Conservation (phyloP, 202 grass and related monocot species). For the Dendrocalamus latiflorus region DNA sequence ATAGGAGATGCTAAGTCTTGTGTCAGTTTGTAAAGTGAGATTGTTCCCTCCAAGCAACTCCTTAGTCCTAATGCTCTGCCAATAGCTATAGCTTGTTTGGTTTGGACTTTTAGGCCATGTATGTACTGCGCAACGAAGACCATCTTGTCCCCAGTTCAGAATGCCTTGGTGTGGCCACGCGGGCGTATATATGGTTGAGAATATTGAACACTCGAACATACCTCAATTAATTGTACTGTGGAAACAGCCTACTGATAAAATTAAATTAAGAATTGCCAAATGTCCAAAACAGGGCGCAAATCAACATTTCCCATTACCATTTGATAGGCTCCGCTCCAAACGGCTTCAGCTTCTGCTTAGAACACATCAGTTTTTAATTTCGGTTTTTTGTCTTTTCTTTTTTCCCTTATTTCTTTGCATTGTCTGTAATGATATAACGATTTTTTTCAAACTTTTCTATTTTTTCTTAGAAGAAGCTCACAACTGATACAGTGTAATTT, state of each 20-base stretch:
- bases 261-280: background rate
- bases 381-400: no score
- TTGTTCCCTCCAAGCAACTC: constrained; percentile 51
- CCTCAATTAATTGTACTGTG: background rate
- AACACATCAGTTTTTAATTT: no score
- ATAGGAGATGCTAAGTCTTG: constrained; percentile 9
- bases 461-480: no score
- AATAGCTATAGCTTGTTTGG: background rate
- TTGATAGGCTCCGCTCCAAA: no score
- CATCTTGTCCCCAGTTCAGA: background rate
- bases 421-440: no score
- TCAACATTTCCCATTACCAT: no score
- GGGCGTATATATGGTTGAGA: constrained; percentile 26
- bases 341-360: no score
- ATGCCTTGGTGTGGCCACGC: background rate
- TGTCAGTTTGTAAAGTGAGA: constrained; percentile 32
- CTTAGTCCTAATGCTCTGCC: background rate
- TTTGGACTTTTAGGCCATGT: constrained; percentile 31
- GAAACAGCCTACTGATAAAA: no score
- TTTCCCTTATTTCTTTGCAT: no score
- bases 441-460: no score
- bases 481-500: no score
- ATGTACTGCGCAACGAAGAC: background rate
- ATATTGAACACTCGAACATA: background rate
- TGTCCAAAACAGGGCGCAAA: background rate